Conservation (phyloP, 768 basidiomycete genomes). For the Brasilioporus rufonigricans region DNA sequence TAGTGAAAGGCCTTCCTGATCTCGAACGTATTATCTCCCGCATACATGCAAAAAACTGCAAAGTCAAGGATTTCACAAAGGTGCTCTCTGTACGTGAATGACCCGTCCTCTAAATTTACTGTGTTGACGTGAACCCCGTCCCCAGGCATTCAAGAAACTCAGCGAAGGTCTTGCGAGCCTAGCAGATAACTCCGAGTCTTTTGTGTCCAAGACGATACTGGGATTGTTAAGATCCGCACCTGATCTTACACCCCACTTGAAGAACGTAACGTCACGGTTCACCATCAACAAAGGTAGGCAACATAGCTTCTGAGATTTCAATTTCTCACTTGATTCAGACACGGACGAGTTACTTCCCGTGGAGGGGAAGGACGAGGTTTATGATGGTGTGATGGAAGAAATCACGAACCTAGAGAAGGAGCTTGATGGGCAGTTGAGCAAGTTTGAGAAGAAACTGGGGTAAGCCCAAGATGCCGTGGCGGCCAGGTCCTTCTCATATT, state of each 20-base stretch:
- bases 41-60: conserved; percentile 90
- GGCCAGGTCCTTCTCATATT: conserved; percentile 10
- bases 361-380: conserved; percentile 82
- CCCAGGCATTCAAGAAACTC: conserved; percentile 75
- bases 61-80: conserved; percentile 82
- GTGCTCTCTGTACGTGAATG: conserved; percentile 61
- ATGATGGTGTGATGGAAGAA: conserved; percentile 73
- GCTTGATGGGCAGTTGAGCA: conserved; percentile 65
- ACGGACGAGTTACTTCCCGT: conserved; percentile 72
- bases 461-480: conserved; percentile 27
- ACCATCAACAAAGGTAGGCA: conserved; percentile 54
- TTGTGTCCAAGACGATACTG: conserved; percentile 73
- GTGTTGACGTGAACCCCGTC: conserved; percentile 2
- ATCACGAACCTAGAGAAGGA: conserved; percentile 68
- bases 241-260: conserved; percentile 68
- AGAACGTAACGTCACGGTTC: conserved; percentile 71
- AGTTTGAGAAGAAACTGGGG: conserved; percentile 68
- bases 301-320: conserved; percentile 4
- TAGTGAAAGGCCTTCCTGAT: conserved; percentile 85
- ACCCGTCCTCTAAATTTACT: not conserved
- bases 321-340: conserved; percentile 40
- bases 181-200: conserved; percentile 62
- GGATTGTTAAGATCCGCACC: conserved; percentile 80
- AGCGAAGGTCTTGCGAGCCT: conserved; percentile 64
- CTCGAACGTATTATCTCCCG: conserved; percentile 92